Evolutionary conservation across 164 flowering plant species (phyloP).

Genomic region (Berberis thunbergii): DNA sequence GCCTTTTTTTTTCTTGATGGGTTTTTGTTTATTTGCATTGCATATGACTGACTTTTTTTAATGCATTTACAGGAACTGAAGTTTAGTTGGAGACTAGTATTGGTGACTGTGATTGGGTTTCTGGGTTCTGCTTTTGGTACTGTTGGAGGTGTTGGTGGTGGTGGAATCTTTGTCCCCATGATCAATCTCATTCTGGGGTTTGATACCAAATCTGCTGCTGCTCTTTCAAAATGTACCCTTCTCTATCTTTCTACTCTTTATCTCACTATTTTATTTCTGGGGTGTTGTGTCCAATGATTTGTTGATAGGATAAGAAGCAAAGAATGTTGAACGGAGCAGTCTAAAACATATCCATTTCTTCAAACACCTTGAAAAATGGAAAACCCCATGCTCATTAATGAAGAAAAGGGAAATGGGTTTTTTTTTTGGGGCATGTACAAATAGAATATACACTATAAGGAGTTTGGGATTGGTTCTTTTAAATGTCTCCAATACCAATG

Average conservation of each 20-base stretch:
- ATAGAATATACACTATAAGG: too few species aligned
- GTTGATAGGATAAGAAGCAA: too few species aligned
- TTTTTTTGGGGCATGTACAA: background rate
- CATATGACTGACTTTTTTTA: background rate
- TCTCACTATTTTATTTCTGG: background rate
- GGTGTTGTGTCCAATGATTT: too few species aligned
- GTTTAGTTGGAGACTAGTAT: slow-evolving; percentile 57
- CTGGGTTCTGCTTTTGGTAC: slow-evolving; percentile 89
- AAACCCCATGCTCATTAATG: too few species aligned
- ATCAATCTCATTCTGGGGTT: slow-evolving; percentile 82
- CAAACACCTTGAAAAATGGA: too few species aligned
- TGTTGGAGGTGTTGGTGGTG: slow-evolving; percentile 97
- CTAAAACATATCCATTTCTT: background rate
- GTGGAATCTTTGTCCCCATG: slow-evolving; percentile 98
- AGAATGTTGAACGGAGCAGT: too few species aligned
- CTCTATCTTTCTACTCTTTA: background rate
- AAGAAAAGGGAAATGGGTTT: background rate
- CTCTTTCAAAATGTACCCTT: slow-evolving; percentile 77
- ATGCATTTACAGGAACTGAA: slow-evolving; percentile 40
- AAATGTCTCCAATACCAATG: too few species aligned
- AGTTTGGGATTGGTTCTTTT: too few species aligned
- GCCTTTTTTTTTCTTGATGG: too few species aligned
- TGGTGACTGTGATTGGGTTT: slow-evolving; percentile 83
- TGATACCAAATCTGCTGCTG: slow-evolving; percentile 96
- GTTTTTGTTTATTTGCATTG: too few species aligned